Conservation (phyloP, 768 basidiomycete species). For the Gyrodon lividus region DNA sequence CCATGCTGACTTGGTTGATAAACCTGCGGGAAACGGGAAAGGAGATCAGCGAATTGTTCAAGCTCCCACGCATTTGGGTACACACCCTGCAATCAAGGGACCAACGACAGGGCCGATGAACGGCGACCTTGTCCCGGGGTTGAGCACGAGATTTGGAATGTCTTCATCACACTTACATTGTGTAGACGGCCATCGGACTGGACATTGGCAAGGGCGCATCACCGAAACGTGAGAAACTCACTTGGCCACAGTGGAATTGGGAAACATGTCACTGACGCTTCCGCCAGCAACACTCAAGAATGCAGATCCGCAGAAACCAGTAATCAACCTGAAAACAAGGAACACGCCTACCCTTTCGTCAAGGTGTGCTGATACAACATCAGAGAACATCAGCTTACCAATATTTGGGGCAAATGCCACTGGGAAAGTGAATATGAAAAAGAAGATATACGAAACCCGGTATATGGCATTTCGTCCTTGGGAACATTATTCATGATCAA, state of each 20-base stretch:
- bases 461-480: slow-evolving; percentile 67
- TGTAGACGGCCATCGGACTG: slow-evolving; percentile 59
- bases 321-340: slow-evolving; percentile 59
- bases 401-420: slow-evolving; percentile 72
- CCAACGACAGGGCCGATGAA: slow-evolving; percentile 57
- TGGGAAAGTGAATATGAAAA: slow-evolving; percentile 66
- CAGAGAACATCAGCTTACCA: slow-evolving; percentile 31
- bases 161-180: slow-evolving; percentile 29
- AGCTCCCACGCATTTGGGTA: not conserved
- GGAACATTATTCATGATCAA: not conserved
- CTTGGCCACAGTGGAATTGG: slow-evolving; percentile 57
- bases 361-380: not conserved
- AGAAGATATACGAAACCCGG: slow-evolving; percentile 53
- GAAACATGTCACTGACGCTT: slow-evolving; percentile 56
- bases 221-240: slow-evolving; percentile 31
- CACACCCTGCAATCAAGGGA: slow-evolving; percentile 60
- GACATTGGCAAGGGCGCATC: slow-evolving; percentile 6
- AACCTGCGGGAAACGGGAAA: slow-evolving; percentile 41
- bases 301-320: slow-evolving; percentile 53
- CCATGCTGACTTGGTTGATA: slow-evolving; percentile 58
- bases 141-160: not conserved
- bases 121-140: slow-evolving; percentile 34
- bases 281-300: slow-evolving; percentile 66
- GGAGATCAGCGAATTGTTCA: not conserved
- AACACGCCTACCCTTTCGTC: slow-evolving; percentile 44